phyloP scores from a whole-genome alignment of 495 filamentous ascomycete genomes.

The Podospora tetraspora region DNA sequence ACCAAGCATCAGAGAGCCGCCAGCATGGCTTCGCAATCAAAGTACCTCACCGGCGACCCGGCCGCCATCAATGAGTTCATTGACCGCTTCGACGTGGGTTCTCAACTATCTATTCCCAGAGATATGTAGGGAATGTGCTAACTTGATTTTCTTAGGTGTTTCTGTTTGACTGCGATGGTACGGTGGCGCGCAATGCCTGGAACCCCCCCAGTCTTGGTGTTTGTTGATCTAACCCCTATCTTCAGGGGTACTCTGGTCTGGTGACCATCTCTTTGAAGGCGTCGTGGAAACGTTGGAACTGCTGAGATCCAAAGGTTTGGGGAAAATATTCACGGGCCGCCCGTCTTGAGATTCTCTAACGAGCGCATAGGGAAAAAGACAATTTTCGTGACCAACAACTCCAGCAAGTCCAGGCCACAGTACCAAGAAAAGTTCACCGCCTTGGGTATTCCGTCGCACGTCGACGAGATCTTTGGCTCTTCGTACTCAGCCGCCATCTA shows the following conservation, averaged over 20 bases:
- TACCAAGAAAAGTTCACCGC: conserved; percentile 86
- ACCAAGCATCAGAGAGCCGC: not conserved
- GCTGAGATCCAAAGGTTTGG: conserved; percentile 67
- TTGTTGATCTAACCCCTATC: conserved; percentile 12
- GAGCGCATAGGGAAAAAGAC: conserved; percentile 68
- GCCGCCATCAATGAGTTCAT: conserved; percentile 73
- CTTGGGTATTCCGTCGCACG: conserved; percentile 71
- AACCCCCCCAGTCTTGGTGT: not conserved
- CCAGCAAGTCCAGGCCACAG: conserved; percentile 87
- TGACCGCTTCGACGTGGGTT: conserved; percentile 84
- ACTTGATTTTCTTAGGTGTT: conserved; percentile 58
- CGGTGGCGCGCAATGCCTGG: conserved; percentile 12
- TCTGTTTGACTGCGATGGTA: conserved; percentile 96
- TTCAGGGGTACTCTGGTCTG: conserved; percentile 92
- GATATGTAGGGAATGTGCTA: conserved; percentile 3
- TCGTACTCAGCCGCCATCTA: conserved; percentile 94
- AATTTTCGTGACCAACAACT: conserved; percentile 98
- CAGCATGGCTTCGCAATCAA: conserved; percentile 40
- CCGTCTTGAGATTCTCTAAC: not conserved
- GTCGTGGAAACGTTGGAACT: conserved; percentile 77
- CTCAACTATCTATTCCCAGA: conserved; percentile 5
- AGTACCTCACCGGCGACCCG: conserved; percentile 76
- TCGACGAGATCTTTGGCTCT: conserved; percentile 91
- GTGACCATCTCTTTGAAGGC: conserved; percentile 78
- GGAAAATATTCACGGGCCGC: not conserved